Evolutionary conservation across 2,329 filamentous ascomycete species (phyloP).

Genomic region (Talaromyces amestolkiae): DNA sequence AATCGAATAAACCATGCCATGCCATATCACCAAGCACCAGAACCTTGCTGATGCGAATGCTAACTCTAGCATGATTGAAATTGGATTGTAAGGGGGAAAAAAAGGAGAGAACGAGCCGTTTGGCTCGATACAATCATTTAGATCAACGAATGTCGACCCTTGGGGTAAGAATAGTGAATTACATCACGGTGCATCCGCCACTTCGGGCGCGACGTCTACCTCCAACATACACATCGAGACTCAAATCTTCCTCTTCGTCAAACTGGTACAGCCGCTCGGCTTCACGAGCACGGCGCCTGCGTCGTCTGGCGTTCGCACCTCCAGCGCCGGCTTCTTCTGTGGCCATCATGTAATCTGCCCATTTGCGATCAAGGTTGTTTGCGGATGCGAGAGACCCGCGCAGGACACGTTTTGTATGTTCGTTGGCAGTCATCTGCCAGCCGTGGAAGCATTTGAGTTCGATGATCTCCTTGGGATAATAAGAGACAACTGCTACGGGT

Average conservation of each 20-base stretch:
- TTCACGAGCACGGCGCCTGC: constrained; percentile 75
- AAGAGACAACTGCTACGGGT: neutral
- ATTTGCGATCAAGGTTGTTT: constrained; percentile 78
- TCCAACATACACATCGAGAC: constrained; percentile 41
- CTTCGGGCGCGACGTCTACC: constrained; percentile 64
- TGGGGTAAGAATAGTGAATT: too few relatives aligned
- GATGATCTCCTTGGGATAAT: constrained; percentile 74
- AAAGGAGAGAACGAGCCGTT: neutral
- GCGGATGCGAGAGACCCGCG: constrained; percentile 73
- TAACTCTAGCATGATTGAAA: neutral
- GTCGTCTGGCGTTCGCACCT: constrained; percentile 61
- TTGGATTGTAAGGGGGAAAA: neutral
- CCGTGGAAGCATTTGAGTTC: constrained; percentile 90
- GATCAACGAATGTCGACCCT: neutral
- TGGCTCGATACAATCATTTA: neutral
- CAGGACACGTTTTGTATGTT: constrained; percentile 84
- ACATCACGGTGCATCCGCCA: constrained; percentile 62
- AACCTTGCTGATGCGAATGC: neutral
- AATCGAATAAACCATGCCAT: neutral
- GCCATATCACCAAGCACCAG: neutral
- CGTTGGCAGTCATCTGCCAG: constrained; percentile 91
- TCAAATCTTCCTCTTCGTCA: constrained; percentile 71
- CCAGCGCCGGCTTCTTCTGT: constrained; percentile 74
- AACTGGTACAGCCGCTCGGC: constrained; percentile 71
- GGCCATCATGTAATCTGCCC: constrained; percentile 92